These are phyloP conservation scores for Geotrichum carabidarum DNA, from an alignment of 1,139 yeast genomes.

Conservation along the genomic window DNA sequence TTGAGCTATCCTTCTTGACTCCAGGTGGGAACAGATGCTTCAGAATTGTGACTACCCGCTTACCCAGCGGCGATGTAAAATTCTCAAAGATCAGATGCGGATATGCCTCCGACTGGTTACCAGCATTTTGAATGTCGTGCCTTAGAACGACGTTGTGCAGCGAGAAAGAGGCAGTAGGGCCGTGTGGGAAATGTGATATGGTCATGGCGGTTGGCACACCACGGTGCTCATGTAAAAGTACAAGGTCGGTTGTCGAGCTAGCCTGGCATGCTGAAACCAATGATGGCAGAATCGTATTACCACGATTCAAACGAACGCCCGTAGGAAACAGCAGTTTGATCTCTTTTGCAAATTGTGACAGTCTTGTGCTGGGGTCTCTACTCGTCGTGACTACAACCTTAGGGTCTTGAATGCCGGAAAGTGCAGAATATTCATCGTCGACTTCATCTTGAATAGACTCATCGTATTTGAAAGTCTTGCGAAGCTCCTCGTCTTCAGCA, in stretches of 20 bases:
- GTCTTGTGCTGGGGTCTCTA: constrained; percentile 78
- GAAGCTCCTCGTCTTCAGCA: constrained; percentile 79
- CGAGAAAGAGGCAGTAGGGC: constrained; percentile 93
- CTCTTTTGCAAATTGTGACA: constrained; percentile 90
- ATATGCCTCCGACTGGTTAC: constrained; percentile 83
- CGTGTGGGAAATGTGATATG: constrained; percentile 93
- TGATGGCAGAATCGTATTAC: constrained; percentile 82
- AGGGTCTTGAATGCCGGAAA: constrained; percentile 90
- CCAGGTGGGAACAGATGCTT: constrained; percentile 96
- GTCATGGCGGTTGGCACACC: constrained; percentile 97
- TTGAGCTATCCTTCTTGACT: constrained; percentile 78
- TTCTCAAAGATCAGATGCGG: constrained; percentile 94
- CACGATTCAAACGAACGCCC: constrained; percentile 83
- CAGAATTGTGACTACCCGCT: constrained; percentile 71
- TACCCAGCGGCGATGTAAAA: constrained; percentile 77
- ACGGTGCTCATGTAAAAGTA: constrained; percentile 89
- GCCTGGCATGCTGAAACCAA: constrained; percentile 79
- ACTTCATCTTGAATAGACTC: constrained; percentile 52
- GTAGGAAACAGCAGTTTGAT: constrained; percentile 85
- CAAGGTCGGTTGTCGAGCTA: constrained; percentile 71
- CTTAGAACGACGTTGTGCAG: constrained; percentile 90
- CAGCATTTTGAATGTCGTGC: constrained; percentile 83
- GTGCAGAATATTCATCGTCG: constrained; percentile 87
- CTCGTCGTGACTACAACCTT: constrained; percentile 88
- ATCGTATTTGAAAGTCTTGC: constrained; percentile 78